Percentiles rank a stretch among this genome's conserved stretches.
phyloP scores from a whole-genome alignment of 1,284 basidiomycete genomes.

The Apiotrichum brassicae region DNA sequence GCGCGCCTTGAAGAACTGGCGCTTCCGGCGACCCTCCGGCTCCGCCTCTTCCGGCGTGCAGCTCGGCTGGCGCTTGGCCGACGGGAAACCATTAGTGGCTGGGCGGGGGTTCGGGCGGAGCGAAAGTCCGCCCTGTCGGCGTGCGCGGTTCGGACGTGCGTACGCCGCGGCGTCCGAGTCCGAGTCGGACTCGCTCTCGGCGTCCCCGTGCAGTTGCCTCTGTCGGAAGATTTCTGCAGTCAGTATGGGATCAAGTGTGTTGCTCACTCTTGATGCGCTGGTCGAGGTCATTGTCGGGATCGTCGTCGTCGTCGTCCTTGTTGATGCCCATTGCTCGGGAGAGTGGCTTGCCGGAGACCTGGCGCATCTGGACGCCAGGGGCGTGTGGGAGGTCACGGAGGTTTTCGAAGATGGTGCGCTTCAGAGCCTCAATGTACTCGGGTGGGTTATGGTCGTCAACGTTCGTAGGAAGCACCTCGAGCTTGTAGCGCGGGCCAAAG shows the following conservation, averaged over 20 bases:
- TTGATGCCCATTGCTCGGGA: conserved; percentile 38
- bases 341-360: conserved; percentile 56
- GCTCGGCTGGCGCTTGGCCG: conserved; percentile 14
- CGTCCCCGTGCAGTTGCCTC: conserved; percentile 19
- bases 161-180: conserved; percentile 21
- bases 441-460: conserved; percentile 89
- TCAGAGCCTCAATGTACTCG: conserved; percentile 75
- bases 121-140: conserved; percentile 22
- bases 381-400: conserved; percentile 70
- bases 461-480: conserved; percentile 85
- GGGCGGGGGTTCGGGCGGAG: conserved; percentile 20
- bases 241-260: background rate
- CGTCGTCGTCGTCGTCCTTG: conserved; percentile 40
- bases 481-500: conserved; percentile 90
- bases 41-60: conserved; percentile 15
- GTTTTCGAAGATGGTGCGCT: conserved; percentile 67
- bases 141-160: conserved; percentile 18
- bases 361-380: conserved; percentile 81
- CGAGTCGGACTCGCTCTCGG: conserved; percentile 24
- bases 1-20: conserved; percentile 19
- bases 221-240: conserved; percentile 22
- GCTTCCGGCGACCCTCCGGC: conserved; percentile 15
- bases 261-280: conserved; percentile 39
- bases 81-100: conserved; percentile 17
- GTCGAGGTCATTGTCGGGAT: conserved; percentile 46